Conservation (phyloP, 192 early-diverging fungal species). For the Coemansia sp. region DNA sequence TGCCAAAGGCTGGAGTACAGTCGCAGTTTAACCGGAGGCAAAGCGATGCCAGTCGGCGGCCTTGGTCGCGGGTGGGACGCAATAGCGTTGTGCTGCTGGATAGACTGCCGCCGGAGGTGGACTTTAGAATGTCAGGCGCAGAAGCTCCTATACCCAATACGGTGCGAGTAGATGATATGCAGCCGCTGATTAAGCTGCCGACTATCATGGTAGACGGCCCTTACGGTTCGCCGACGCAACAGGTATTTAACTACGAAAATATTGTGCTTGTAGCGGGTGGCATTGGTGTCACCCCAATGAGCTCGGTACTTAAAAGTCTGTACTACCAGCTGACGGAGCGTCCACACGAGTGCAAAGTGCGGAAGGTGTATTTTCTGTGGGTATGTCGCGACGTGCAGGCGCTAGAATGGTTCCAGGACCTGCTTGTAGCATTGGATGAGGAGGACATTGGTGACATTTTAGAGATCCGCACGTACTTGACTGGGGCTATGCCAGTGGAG, state of each 20-base stretch:
- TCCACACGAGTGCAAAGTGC: constrained; percentile 25
- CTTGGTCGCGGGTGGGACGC: constrained; percentile 48
- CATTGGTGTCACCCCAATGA: constrained; percentile 77
- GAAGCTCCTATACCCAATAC: constrained; percentile 13
- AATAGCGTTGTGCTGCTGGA: constrained; percentile 45
- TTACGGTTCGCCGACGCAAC: constrained; percentile 76
- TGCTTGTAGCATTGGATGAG: constrained; percentile 61
- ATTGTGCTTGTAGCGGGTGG: constrained; percentile 67
- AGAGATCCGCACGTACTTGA: constrained; percentile 68
- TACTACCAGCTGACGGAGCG: constrained; percentile 54
- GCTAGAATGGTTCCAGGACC: constrained; percentile 70
- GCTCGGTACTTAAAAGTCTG: constrained; percentile 67
- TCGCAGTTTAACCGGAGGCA: constrained; percentile 22
- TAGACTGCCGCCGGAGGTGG: constrained; percentile 45
- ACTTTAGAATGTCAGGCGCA: constrained; percentile 31
- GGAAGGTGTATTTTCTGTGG: constrained; percentile 67
- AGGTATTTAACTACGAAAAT: constrained; percentile 72
- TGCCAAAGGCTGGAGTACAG: constrained; percentile 31
- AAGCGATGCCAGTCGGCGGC: constrained; percentile 22
- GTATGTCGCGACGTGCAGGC: constrained; percentile 64
- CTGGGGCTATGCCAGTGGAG: constrained; percentile 58
- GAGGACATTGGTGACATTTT: constrained; percentile 60
- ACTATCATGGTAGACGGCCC: constrained; percentile 72
- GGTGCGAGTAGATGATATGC: constrained; percentile 13
- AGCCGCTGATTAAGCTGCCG: constrained; percentile 54